A percentile compares a stretch with the other conserved stretches of the same genome.
Evolutionary conservation across 2,329 filamentous ascomycete genomes (phyloP).

Genomic region (Paecilomyces dactylethromorphus): DNA sequence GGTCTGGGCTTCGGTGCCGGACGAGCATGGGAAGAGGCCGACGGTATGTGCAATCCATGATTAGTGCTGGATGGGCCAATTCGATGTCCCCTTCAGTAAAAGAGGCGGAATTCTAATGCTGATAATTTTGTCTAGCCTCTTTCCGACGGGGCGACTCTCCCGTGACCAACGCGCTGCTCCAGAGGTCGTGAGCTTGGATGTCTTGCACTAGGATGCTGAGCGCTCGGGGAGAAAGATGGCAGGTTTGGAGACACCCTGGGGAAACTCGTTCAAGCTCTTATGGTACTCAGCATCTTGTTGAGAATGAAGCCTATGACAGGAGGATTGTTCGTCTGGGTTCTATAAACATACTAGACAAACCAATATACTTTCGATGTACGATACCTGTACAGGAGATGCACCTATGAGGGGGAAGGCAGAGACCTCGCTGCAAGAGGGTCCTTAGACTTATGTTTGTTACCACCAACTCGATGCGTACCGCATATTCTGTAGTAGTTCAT

Average conservation of each 20-base stretch:
- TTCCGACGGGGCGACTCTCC: conserved; percentile 39
- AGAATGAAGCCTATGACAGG: neutral
- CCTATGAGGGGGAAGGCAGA: neutral
- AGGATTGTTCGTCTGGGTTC: neutral
- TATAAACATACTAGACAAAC: conserved; percentile 2
- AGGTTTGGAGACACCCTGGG: neutral
- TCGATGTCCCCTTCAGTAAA: neutral
- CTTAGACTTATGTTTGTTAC: neutral
- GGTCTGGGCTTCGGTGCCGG: conserved; percentile 93
- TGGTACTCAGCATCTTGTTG: neutral
- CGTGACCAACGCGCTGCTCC: conserved; percentile 30
- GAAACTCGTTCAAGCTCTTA: neutral
- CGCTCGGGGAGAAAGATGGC: neutral
- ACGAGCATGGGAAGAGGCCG: conserved; percentile 97
- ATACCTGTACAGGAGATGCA: conserved; percentile 7
- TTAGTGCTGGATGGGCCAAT: neutral
- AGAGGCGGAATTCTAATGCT: conserved; percentile 4
- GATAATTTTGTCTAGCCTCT: conserved; percentile 25
- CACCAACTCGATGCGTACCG: neutral
- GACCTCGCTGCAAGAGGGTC: neutral
- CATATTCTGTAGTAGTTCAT: neutral
- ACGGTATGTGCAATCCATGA: conserved; percentile 51
- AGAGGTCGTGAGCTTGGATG: conserved; percentile 14
- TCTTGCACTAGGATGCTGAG: neutral
- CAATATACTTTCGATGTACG: conserved; percentile 4